Evolutionary conservation across 2,329 filamentous ascomycete genomes (phyloP), one percentile per base, ranked within the genome.

Genomic region (Coleophoma cylindrospora): DNA sequence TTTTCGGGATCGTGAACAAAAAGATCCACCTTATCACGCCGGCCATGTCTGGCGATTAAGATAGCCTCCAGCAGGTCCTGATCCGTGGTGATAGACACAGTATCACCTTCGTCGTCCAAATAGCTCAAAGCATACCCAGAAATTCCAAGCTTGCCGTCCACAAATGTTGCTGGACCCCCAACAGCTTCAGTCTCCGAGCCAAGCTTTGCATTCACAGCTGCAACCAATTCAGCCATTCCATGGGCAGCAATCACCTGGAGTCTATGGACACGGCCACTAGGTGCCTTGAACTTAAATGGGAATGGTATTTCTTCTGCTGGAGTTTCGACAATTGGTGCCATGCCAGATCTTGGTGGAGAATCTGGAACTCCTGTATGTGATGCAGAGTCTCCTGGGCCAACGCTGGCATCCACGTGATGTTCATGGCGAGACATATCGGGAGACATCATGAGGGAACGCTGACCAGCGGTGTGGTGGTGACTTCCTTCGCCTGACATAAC

Each of bases 251-350:
- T 76, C 27, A 96, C 85, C 64, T 97, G 94, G 46, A 99, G 74
- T 49, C 94, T 84, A 70, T 99, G 94, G 15, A 97, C 91, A 47
- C 94, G 89, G 43, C 92, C 94, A 60, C 89, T 91, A 1, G 94
- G 94, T 2, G 94, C 91, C 75, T 97, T 97, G 80, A 99, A 99
- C 70, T 99, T 99, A 83, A 99, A 99, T 3, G 92, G 83, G 71
- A 97, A 99, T 0, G 92, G 89, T 11, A 81, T 70, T 57, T 95
- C 89, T 61, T 88, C 80, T 1, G 80, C 74, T 6, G 76, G 71
- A 4, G 75, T 71, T 15, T 84, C 77, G 43, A 86, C 77, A 21
- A 83, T 69, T 21, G 53, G 53, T 34, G 8, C 77, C 67, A 27
- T 44, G 21, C 68, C 73, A 17, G 87, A 91, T 49, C 81, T 84